A percentile compares a stretch with the other conserved stretches of the same genome.
phyloP scores from a whole-genome alignment of 164 flowering plant genomes.

The Nymphaea thermarum region DNA sequence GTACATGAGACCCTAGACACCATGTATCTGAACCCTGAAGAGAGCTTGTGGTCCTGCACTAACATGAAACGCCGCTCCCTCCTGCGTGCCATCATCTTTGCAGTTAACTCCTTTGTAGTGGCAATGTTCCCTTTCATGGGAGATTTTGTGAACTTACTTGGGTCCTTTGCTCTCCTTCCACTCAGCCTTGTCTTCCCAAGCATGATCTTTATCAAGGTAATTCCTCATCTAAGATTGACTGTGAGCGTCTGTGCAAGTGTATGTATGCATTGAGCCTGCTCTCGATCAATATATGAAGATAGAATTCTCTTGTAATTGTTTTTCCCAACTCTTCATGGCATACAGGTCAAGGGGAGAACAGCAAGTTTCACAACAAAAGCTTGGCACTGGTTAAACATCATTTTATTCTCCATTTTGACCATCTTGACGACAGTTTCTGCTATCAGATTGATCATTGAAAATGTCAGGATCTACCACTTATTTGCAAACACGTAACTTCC shows the following conservation, averaged over 20 bases:
- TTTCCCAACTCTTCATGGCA: neutral
- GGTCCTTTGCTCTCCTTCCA: constrained; percentile 33
- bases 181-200: constrained; percentile 50
- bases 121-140: constrained; percentile 53
- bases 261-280: too few relatives aligned
- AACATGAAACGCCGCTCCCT: constrained; percentile 21
- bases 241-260: too few relatives aligned
- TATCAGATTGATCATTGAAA: constrained; percentile 4
- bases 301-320: neutral
- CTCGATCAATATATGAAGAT: too few relatives aligned
- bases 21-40: constrained; percentile 23
- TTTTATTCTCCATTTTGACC: constrained; percentile 7
- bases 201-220: constrained; percentile 44
- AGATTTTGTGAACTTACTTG: constrained; percentile 43
- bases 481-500: constrained; percentile 8
- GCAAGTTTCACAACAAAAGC: constrained; percentile 3
- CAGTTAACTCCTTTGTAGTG: constrained; percentile 26
- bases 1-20: constrained; percentile 51
- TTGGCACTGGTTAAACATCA: constrained; percentile 11
- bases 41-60: constrained; percentile 16
- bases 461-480: constrained; percentile 6
- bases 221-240: too few relatives aligned
- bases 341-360: constrained; percentile 9
- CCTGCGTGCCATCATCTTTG: constrained; percentile 23
- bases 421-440: constrained; percentile 7